Evolutionary conservation across 345 rosid species (phyloP), one percentile per base, ranked within the genome.

Genomic region (Barbarea vulgaris): DNA sequence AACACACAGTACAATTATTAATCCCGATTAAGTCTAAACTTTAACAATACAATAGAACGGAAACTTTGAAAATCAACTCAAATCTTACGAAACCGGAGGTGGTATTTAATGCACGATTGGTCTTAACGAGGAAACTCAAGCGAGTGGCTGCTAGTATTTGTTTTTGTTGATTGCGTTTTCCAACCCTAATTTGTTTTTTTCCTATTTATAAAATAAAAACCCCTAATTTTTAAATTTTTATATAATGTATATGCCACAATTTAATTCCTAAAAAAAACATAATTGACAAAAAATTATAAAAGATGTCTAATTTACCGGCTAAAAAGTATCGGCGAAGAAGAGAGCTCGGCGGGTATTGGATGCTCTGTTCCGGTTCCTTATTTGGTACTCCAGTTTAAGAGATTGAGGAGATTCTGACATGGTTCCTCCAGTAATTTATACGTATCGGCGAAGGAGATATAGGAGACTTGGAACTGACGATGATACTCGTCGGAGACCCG

Each of bases 381-480:
- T 42, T 42, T 42, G 48, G 48, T 5, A 3, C 18, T 42, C 2
- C n/a, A 58, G n/a, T 33, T 33, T 18, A 3, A 55, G 25, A 30
- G 42, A 55, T 41, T 39, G 31, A 54, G n/a, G 73, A 69, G 63
- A 28, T 44, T 57, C n/a, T 58, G 65, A 61, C 9, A 73, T 73
- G 77, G 71, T 42, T 42, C 77, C 56, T 53, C 56, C 76, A 8
- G 5, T 62, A 17, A 72, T 72, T 63, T 14, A 12, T 14, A 72
- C 14, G 61, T 73, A 52, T 63, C 54, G 18, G 63, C 55, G 71
- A 64, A 64, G 70, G 64, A 53, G 48, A 64, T 19, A 31, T 67
- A 52, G 41, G 51, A 57, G 36, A 34, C 12, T 22, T 37, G 42
- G 9, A 34, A 56, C 52, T 1, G 52, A 47, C 74, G 63, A 60